phyloP scores from a whole-genome alignment of 345 rosid genomes.

The Linum trigynum region DNA sequence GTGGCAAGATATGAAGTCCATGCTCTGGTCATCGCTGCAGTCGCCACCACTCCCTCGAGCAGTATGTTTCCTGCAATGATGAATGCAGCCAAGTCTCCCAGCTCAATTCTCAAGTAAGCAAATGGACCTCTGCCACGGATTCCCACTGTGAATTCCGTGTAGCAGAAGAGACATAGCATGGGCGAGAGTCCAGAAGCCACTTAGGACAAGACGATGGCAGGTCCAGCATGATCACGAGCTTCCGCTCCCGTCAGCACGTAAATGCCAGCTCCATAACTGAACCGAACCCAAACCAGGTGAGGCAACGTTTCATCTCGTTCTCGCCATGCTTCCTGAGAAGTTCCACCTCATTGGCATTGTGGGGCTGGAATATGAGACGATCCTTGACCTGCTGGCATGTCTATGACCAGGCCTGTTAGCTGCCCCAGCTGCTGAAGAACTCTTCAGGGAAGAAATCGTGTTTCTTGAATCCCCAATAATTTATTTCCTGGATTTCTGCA shows the following conservation, averaged over 20 bases:
- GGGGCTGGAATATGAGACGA: not conserved
- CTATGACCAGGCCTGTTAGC: not conserved
- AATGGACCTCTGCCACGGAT: constrained; percentile 65
- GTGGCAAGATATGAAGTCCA: constrained; percentile 59
- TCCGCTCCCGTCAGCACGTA: constrained; percentile 48
- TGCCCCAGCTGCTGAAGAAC: not conserved
- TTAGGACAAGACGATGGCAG: constrained; percentile 43
- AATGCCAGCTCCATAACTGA: constrained; percentile 51
- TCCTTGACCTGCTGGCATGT: constrained; percentile 3
- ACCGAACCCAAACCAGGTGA: constrained; percentile 49
- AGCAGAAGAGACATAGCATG: constrained; percentile 60
- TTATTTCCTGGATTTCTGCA: not conserved
- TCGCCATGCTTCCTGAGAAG: constrained; percentile 34
- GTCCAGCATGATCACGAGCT: constrained; percentile 37
- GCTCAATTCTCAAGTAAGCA: constrained; percentile 47
- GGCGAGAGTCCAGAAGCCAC: constrained; percentile 52
- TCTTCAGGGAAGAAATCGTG: constrained; percentile 3
- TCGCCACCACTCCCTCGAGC: constrained; percentile 43
- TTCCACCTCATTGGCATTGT: constrained; percentile 20
- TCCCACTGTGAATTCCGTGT: constrained; percentile 52
- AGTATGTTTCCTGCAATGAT: constrained; percentile 47
- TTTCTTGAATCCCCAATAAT: not conserved
- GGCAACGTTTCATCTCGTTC: constrained; percentile 51
- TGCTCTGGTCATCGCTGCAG: constrained; percentile 48
- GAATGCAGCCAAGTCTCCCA: constrained; percentile 47